Base-by-base conservation (phyloP, 2,329 filamentous ascomycete species). In the Penicillium expansum region DNA sequence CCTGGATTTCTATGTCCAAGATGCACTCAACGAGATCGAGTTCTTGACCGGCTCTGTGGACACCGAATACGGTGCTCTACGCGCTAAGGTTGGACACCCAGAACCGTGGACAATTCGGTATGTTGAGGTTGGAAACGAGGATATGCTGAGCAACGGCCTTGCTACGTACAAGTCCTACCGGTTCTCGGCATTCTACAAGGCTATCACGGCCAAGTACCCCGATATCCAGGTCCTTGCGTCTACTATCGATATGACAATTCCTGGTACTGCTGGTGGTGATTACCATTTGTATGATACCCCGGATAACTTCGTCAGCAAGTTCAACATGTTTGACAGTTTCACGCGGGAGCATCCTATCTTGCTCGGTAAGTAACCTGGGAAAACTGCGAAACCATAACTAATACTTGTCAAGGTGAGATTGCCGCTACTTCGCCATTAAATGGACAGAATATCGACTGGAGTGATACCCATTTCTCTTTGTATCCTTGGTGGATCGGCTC, bases 51-150 rank as follows among this genome's bases (percentile, higher is more conserved):
- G 68, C 30, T 65, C 63, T 39, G 62, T 58, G 1, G 62, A 65
- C 27, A 75, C 72, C 2, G 42, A 61, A 10, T 72, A 67, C n/a
- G 71, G 72, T 37, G 76, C 80, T 4, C 71, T 80, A 7, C 83
- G 86, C 18, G 84, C 84, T 7, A 72, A 80, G 42, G 77, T 86
- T 2, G 86, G 86, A 4, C 82, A 87, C 63, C 79, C 83, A 0
- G 77, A 84, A 57, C 86, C 86, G 0, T 89, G 84, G 74, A 75
- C 69, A 30, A 77, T 89, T 48, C 76, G 80, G 11, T 86, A 82
- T 62, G 83, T 89, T 53, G 86, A 89, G 71, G 74, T 89, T 42
- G 86, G 87, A 57, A 89, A 89, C 68, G 86, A 89, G 68, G 86
- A 89, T 63, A 83, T 82, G 76, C 79, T 87, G 4, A 79, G 77